Conservation (phyloP, 1,284 basidiomycete species). For the Trichosporon ovoides region DNA sequence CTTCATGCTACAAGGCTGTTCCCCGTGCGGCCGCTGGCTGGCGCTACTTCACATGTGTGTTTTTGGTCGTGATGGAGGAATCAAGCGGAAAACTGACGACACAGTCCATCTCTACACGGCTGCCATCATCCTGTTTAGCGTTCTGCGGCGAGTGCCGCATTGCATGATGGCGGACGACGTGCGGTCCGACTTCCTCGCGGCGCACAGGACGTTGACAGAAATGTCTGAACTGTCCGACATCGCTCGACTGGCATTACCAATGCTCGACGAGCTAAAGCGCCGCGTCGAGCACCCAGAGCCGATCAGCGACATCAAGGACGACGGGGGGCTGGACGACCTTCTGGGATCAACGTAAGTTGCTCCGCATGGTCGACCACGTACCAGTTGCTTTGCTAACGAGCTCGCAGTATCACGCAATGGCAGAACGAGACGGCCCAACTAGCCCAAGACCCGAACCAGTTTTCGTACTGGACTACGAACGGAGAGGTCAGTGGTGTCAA, state of each 20-base stretch:
- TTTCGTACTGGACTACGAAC: constrained; percentile 1
- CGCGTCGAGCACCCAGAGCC: constrained; percentile 12
- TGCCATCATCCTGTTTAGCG: constrained; percentile 23
- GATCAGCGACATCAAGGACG: neutral
- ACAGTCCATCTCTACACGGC: constrained; percentile 28
- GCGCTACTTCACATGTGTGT: constrained; percentile 28
- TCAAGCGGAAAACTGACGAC: neutral
- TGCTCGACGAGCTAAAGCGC: constrained; percentile 15
- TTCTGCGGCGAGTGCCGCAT: constrained; percentile 20
- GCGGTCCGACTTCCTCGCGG: constrained; percentile 20
- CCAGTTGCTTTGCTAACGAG: neutral
- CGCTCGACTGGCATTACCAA: constrained; percentile 16
- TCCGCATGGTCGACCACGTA: neutral
- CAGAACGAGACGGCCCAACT: neutral
- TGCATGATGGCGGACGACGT: constrained; percentile 28
- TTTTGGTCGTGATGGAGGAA: neutral
- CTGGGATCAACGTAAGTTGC: constrained; percentile 8
- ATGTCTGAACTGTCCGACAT: constrained; percentile 20
- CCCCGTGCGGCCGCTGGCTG: constrained; percentile 20
- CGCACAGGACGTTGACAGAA: constrained; percentile 20
- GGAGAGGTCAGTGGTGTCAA: neutral
- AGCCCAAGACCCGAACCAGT: neutral
- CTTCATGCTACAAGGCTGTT: constrained; percentile 15
- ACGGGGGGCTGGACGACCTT: constrained; percentile 5
- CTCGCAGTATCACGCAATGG: neutral